Evolutionary conservation across 768 basidiomycete species (phyloP).

Genomic region (Amanita thiersii): DNA sequence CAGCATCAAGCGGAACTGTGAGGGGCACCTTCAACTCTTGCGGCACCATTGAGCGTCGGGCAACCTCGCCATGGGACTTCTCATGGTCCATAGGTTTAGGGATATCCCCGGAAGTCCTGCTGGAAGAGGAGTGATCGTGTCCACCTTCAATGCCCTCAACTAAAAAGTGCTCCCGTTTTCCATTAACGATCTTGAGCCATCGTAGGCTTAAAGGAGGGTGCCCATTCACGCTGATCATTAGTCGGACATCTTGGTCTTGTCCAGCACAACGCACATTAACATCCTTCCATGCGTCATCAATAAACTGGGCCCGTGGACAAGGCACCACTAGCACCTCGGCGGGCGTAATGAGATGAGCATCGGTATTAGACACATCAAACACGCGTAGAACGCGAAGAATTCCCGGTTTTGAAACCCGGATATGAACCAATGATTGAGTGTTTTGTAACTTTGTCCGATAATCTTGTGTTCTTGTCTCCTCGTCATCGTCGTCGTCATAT

Average conservation of each 20-base stretch:
- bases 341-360: constrained; percentile 63
- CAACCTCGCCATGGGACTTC: too few species aligned
- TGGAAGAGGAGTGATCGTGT: constrained; percentile 24
- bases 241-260: constrained; percentile 44
- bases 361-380: constrained; percentile 57
- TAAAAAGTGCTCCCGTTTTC: constrained; percentile 58
- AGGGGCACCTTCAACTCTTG: constrained; percentile 64
- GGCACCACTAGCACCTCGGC: constrained; percentile 68
- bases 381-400: constrained; percentile 69
- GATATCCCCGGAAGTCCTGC: constrained; percentile 10
- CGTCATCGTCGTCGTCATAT: constrained; percentile 64
- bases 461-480: constrained; percentile 19
- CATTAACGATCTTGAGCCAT: constrained; percentile 67
- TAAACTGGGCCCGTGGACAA: constrained; percentile 73
- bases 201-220: constrained; percentile 71
- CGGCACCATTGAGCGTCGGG: constrained; percentile 23
- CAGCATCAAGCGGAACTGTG: constrained; percentile 48
- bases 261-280: constrained; percentile 62
- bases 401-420: constrained; percentile 68
- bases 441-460: constrained; percentile 49
- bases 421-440: constrained; percentile 67
- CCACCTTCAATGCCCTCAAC: constrained; percentile 80
- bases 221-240: constrained; percentile 60
- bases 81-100: constrained; percentile 2
- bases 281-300: constrained; percentile 27